Conservation (phyloP, 768 basidiomycete genomes). For the Leccinum aurantiacum region DNA sequence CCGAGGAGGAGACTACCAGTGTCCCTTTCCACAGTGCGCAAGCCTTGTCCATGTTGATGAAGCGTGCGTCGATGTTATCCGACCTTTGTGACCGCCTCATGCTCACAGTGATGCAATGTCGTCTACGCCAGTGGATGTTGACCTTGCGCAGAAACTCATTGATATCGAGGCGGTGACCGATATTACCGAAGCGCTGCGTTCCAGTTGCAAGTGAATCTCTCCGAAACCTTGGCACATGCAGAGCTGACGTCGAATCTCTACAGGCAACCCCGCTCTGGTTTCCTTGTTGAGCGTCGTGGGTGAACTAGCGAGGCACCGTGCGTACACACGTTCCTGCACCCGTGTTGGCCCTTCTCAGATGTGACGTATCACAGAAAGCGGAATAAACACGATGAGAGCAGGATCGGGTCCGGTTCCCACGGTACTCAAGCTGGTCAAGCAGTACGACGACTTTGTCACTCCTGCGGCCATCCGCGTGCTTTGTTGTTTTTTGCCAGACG, state of each 20-base stretch:
- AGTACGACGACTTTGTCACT: constrained; percentile 31
- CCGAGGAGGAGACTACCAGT: constrained; percentile 19
- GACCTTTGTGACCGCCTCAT: background rate
- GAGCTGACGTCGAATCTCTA: constrained; percentile 2
- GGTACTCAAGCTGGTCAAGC: constrained; percentile 21
- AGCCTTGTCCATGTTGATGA: constrained; percentile 27
- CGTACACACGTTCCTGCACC: background rate
- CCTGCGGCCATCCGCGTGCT: constrained; percentile 28
- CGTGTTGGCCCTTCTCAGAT: background rate
- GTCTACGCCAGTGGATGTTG: constrained; percentile 12
- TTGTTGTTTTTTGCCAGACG: constrained; percentile 25
- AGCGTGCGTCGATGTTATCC: constrained; percentile 11
- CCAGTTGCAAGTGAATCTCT: constrained; percentile 13
- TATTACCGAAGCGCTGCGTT: constrained; percentile 16
- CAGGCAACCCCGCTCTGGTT: constrained; percentile 25
- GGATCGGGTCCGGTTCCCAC: constrained; percentile 7
- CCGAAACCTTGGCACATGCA: background rate
- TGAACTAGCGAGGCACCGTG: constrained; percentile 18
- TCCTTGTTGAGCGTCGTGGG: constrained; percentile 22
- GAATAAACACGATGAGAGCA: constrained; percentile 9
- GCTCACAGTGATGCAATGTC: background rate
- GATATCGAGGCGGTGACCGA: constrained; percentile 18
- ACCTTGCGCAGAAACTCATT: constrained; percentile 16
- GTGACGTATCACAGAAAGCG: background rate
- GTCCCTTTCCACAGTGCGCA: constrained; percentile 27